Conservation (phyloP, 176 grass and related monocot species). For the Carex kokanica region DNA sequence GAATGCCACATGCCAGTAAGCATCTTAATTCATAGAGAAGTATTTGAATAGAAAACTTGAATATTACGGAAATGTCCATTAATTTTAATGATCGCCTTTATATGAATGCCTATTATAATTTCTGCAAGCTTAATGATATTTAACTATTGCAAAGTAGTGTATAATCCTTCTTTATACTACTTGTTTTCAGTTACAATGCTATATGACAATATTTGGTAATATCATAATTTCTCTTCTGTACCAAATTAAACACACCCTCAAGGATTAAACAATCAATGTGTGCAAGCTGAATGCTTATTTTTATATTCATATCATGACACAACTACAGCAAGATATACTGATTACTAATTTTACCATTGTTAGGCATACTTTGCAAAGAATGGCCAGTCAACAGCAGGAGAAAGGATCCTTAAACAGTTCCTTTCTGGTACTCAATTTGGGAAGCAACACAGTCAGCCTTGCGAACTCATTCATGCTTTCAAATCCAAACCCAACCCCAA, state of each 20-base stretch:
- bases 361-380: constrained; percentile 2
- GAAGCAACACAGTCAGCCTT: constrained; percentile 29
- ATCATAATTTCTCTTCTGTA: background rate
- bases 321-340: background rate
- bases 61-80: background rate
- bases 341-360: background rate
- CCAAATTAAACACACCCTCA: background rate
- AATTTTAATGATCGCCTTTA: background rate
- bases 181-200: background rate
- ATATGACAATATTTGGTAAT: background rate
- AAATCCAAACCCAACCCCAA: background rate
- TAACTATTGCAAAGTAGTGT: background rate
- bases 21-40: background rate
- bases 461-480: constrained; percentile 4
- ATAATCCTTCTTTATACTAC: background rate
- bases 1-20: background rate
- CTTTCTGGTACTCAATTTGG: constrained; percentile 40
- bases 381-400: constrained; percentile 14
- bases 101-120: background rate
- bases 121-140: background rate
- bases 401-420: constrained; percentile 31
- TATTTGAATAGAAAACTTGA: background rate
- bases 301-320: background rate
- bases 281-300: background rate
- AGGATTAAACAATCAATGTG: background rate